Percentiles rank a stretch among this genome's conserved stretches.
phyloP scores from a whole-genome alignment of 495 filamentous ascomycete genomes.

The Penicillium malachiteum region DNA sequence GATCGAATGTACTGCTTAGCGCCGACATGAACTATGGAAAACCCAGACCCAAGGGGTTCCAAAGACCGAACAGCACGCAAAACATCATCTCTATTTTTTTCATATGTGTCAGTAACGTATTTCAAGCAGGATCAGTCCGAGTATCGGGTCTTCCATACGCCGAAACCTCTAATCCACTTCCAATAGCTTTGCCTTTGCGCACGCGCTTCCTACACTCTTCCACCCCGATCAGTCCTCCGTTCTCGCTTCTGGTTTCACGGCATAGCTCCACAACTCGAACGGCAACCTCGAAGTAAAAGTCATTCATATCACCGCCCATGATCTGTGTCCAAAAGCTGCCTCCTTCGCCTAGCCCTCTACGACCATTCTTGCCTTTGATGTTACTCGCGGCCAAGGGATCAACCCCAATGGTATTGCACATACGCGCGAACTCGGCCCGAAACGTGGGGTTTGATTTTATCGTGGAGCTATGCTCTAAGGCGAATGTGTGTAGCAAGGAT shows the following conservation, averaged over 20 bases:
- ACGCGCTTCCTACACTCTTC: slow-evolving; percentile 75
- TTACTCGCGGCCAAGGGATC: slow-evolving; percentile 82
- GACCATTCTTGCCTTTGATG: slow-evolving; percentile 50
- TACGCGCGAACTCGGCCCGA: slow-evolving; percentile 94
- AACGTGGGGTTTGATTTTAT: slow-evolving; percentile 94
- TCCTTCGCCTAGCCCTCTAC: slow-evolving; percentile 41
- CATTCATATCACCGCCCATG: slow-evolving; percentile 85
- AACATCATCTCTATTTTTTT: slow-evolving; percentile 73
- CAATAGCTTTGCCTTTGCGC: slow-evolving; percentile 66
- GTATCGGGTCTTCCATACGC: slow-evolving; percentile 40
- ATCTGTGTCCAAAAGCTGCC: slow-evolving; percentile 91
- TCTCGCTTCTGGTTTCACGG: slow-evolving; percentile 80
- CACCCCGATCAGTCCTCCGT: slow-evolving; percentile 87
- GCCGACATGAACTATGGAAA: slow-evolving; percentile 78
- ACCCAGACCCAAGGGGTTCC: slow-evolving; percentile 82
- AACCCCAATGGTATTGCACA: slow-evolving; percentile 96
- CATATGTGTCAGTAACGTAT: background rate
- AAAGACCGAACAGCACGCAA: slow-evolving; percentile 85
- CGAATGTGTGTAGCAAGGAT: slow-evolving; percentile 87
- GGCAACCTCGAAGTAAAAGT: slow-evolving; percentile 97
- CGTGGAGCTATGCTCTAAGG: slow-evolving; percentile 87
- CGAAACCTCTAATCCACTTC: slow-evolving; percentile 68
- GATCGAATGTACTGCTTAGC: slow-evolving; percentile 85
- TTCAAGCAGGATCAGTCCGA: background rate
- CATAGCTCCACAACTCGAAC: slow-evolving; percentile 94